Evolutionary conservation across 139 green algal genomes (phyloP), one percentile per base, ranked within the genome.

Genomic region (Desmodesmus armatus): DNA sequence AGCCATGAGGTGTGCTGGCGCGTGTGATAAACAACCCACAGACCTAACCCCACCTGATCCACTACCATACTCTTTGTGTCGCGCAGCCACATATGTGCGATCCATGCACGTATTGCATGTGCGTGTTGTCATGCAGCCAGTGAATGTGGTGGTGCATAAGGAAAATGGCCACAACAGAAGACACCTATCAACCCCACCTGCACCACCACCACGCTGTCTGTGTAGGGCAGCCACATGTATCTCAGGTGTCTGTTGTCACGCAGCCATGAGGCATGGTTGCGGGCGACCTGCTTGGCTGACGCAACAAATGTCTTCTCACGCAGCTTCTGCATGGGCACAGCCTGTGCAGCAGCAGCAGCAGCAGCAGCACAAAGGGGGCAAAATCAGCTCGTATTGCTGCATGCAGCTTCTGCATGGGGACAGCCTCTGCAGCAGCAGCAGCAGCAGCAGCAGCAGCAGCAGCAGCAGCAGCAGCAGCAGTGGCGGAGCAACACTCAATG

Each of bases 181-280:
- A 9, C 9, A 9, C 27, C 62, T 55, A 13, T 55, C 47, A 55
- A 55, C 47, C 40, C 35, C 65, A 84, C 78, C 29, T 85, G 84
- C 11, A 98, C 94, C 19, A 98, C 94, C 41, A 98, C 94, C 63
- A 98, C 92, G 2, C 87, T 86, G 78, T 98, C 94, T 0, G 96
- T 99, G 91, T 98, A 94, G 4, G 97, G 97, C 37, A 99, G 96
- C 96, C 97, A 99, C 96, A 99, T 98, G 93, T 99, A 99, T 0
- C 95, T 86, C 41, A 98, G n/a, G 88, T 94, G 91, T 35, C 51
- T 78, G 78, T 76, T 78, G 41, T 94, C 44, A 13, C 82, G 29
- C 17, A 99, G 87, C 94, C 92, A 86, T 9, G 11, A 73, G 21
- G 49, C 39, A 29, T 86, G 80, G 25, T 86, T 80, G 0, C 49